Percentiles rank a stretch among this genome's conserved stretches.
phyloP scores from a whole-genome alignment of 345 rosid species.

The Linum lewisii region DNA sequence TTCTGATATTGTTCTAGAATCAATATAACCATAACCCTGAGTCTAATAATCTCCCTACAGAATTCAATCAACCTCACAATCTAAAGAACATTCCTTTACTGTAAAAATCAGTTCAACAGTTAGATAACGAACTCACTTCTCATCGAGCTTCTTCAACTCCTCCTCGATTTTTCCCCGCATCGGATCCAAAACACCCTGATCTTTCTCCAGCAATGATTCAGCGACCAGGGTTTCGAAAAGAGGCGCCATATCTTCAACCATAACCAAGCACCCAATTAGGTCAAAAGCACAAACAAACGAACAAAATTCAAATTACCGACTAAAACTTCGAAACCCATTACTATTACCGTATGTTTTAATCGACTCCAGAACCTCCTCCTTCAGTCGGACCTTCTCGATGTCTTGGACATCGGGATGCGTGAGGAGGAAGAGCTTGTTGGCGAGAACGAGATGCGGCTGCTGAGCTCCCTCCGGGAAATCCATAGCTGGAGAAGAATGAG shows the following conservation, averaged over 20 bases:
- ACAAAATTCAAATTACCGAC: not conserved
- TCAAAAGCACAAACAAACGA: too few relatives aligned
- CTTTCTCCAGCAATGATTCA: constrained; percentile 53
- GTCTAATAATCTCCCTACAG: not conserved
- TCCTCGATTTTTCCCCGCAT: constrained; percentile 60
- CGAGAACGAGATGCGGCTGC: constrained; percentile 78
- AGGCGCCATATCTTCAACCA: constrained; percentile 64
- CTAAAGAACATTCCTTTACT: not conserved
- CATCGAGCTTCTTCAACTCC: constrained; percentile 83
- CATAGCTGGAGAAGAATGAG: too few relatives aligned
- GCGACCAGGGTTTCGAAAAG: constrained; percentile 73
- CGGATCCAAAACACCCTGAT: constrained; percentile 56
- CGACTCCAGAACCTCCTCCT: constrained; percentile 65
- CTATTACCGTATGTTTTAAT: constrained; percentile 57
- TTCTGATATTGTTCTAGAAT: too few relatives aligned
- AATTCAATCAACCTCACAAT: too few relatives aligned
- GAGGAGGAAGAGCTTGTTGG: constrained; percentile 71
- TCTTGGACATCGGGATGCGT: constrained; percentile 69
- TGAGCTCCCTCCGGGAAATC: constrained; percentile 75
- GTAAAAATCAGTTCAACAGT: not conserved
- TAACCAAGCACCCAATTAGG: not conserved
- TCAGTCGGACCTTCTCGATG: constrained; percentile 88
- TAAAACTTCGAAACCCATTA: not conserved
- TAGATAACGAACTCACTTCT: constrained; percentile 45
- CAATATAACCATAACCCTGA: too few relatives aligned